Evolutionary conservation across 768 basidiomycete species (phyloP).

Genomic region (Thelephora ganbajun): DNA sequence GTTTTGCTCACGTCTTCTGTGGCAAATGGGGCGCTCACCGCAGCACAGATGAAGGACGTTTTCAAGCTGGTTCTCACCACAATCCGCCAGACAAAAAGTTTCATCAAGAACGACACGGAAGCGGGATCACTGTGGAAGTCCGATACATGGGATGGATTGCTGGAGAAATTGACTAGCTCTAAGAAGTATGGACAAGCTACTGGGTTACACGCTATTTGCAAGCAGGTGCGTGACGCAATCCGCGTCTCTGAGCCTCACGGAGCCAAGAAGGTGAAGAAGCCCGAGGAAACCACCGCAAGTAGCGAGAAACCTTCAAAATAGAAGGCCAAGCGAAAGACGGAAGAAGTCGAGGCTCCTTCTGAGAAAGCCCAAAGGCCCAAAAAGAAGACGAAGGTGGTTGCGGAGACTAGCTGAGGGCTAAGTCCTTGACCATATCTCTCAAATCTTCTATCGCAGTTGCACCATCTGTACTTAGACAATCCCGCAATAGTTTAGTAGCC

Average conservation of each 20-base stretch:
- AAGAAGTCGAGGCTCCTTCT: constrained; percentile 7
- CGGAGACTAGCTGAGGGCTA: not conserved
- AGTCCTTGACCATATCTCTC: constrained; percentile 7
- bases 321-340: constrained; percentile 16
- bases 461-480: constrained; percentile 7
- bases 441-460: constrained; percentile 12
- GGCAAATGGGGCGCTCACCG: constrained; percentile 27
- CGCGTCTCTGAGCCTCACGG: not conserved
- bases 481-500: not conserved
- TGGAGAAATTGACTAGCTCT: constrained; percentile 30
- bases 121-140: constrained; percentile 43
- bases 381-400: constrained; percentile 23
- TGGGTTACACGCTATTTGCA: constrained; percentile 47
- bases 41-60: constrained; percentile 65
- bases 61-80: constrained; percentile 54
- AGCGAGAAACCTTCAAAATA: constrained; percentile 10
- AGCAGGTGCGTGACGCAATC: constrained; percentile 33
- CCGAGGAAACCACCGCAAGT: constrained; percentile 10
- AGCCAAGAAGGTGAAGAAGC: constrained; percentile 6
- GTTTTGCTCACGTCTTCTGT: constrained; percentile 37
- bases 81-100: constrained; percentile 50
- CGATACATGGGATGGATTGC: constrained; percentile 38
- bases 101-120: constrained; percentile 17
- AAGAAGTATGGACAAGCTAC: constrained; percentile 50
- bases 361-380: constrained; percentile 12